Evolutionary conservation across 805 yeast genomes (phyloP), one percentile per base, ranked within the genome.

Genomic region (Kregervanrija delftensis): DNA sequence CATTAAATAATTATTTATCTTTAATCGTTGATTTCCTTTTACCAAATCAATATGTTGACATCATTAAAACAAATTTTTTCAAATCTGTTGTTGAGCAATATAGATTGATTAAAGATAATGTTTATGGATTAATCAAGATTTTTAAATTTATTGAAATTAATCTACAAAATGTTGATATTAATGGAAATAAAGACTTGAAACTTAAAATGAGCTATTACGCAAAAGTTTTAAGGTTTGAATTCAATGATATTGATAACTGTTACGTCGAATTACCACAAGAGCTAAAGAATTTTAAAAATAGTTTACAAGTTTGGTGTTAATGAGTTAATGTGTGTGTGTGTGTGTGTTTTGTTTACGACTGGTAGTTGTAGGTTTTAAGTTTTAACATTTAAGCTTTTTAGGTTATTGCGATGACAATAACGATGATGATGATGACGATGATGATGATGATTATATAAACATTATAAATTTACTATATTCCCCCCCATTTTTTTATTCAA

Each of bases 191-290:
- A 11, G 47, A 53, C 30, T 30, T 49, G n/a, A 42, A 44, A 36
- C 44, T 55, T 31, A 64, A 60, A 33, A 46, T 60, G 42, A 42
- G 44, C 11, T 63, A 65, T 40, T 63, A 55, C 49, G 43, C 54
- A 8, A 54, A 57, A 39, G 61, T 63, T n/a, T 49, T 65, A 30
- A 41, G 49, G 17, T 62, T 47, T 38, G 70, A 65, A 51, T 61
- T 65, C 38, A 55, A 65, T 17, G 70, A 65, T 49, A 49, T 60
- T 30, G 51, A 61, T 39, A 65, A 65, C 45, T 60, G 59, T 45
- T 65, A 65, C 45, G 64, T 65, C 36, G 49, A 52, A 37, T 45
- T 65, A 11, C 69, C 69, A 11, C 45, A 39, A 2, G 67, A 64
- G 42, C 48, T 65, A 17, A 37, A 41, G 30, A 37, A 47, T 9